Percentiles rank a stretch among this genome's conserved stretches.
These are phyloP conservation scores for Noccaea bulbosa DNA, from an alignment of 345 rosid genomes.

Conservation along the genomic window DNA sequence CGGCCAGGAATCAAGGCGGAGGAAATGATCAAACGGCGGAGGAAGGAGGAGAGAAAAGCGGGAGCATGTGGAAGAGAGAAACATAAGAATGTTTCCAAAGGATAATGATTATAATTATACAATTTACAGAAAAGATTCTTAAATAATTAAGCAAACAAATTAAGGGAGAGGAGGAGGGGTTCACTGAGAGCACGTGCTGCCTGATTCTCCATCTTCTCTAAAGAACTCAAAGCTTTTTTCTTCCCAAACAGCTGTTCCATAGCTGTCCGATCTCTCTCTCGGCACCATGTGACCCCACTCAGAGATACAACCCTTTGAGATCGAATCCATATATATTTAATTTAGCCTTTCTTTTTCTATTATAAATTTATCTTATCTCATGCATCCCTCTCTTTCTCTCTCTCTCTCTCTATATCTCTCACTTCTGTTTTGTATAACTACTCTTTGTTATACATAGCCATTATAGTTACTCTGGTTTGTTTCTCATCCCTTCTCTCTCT, in stretches of 20 bases:
- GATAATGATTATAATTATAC: slow-evolving; percentile 11
- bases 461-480: slow-evolving; percentile 42
- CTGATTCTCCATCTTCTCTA: slow-evolving; percentile 40
- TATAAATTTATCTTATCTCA: slow-evolving; percentile 38
- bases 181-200: slow-evolving; percentile 47
- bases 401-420: slow-evolving; percentile 18
- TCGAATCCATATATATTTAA: slow-evolving; percentile 38
- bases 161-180: slow-evolving; percentile 33
- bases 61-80: slow-evolving; percentile 40
- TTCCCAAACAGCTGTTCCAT: slow-evolving; percentile 38
- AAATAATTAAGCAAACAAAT: slow-evolving; percentile 31
- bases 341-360: slow-evolving; percentile 29
- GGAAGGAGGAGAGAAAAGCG: slow-evolving; percentile 31
- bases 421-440: slow-evolving; percentile 45
- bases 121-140: neutral
- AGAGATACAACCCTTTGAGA: slow-evolving; percentile 41
- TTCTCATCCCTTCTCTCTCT: slow-evolving; percentile 34
- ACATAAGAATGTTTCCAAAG: slow-evolving; percentile 42
- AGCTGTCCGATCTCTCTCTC: slow-evolving; percentile 47
- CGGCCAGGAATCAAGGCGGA: slow-evolving; percentile 24
- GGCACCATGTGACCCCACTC: slow-evolving; percentile 48
- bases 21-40: slow-evolving; percentile 31
- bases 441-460: slow-evolving; percentile 48
- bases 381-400: slow-evolving; percentile 24
- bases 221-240: slow-evolving; percentile 28